Evolutionary conservation across 495 filamentous ascomycete genomes (phyloP).

Genomic region (Recurvomyces mirabilis): DNA sequence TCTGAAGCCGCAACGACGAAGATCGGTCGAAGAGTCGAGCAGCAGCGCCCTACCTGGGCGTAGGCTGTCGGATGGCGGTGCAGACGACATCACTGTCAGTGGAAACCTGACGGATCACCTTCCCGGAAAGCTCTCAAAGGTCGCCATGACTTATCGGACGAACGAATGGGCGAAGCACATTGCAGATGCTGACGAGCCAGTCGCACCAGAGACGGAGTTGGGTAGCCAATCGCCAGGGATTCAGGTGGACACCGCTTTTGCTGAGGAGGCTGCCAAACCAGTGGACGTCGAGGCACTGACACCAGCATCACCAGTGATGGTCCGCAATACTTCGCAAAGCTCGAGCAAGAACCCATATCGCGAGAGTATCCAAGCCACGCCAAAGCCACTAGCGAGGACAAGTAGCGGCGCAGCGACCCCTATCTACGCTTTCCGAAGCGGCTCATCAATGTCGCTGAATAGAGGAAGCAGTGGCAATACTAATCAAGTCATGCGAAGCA

Average conservation of each 20-base stretch:
- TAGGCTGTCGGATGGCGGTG: background rate
- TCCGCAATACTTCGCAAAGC: background rate
- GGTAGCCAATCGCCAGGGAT: conserved; percentile 26
- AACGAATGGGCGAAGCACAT: conserved; percentile 97
- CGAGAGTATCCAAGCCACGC: conserved; percentile 4
- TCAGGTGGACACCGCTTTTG: conserved; percentile 18
- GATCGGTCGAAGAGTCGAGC: background rate
- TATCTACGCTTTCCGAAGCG: conserved; percentile 11
- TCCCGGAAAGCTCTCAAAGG: conserved; percentile 49
- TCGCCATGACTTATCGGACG: conserved; percentile 74
- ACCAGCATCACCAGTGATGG: background rate
- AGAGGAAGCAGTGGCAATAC: too few species aligned
- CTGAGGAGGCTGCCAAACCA: conserved; percentile 18
- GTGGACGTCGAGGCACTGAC: conserved; percentile 11
- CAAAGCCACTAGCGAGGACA: background rate
- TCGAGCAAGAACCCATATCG: conserved; percentile 9
- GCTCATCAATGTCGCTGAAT: conserved; percentile 6
- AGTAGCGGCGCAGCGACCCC: conserved; percentile 5
- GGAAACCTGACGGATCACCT: conserved; percentile 35
- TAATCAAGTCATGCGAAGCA: background rate
- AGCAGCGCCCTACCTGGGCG: background rate
- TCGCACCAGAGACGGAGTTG: conserved; percentile 41
- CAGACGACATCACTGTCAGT: conserved; percentile 30
- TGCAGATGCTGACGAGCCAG: conserved; percentile 61
- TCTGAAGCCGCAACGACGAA: background rate